Evolutionary conservation across 2,329 filamentous ascomycete genomes (phyloP), one percentile per base, ranked within the genome.

Genomic region (Diaporthe sp.): DNA sequence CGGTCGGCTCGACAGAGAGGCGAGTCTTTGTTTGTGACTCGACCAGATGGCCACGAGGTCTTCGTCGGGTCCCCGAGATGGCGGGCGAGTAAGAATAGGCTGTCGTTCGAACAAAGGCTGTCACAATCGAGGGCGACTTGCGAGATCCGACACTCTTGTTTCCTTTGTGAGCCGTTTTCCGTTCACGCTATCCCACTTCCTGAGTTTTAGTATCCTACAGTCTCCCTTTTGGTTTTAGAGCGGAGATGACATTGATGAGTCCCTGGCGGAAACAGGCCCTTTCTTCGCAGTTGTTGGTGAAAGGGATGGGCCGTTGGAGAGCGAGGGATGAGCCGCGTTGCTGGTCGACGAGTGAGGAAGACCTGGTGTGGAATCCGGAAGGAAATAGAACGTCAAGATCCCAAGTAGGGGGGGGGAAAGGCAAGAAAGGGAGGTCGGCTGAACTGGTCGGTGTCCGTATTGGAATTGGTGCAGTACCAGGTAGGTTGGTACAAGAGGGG

Each of bases 221-320:
- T 73, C 63, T 69, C 68, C 61, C 70, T 75, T 68, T 39, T 65
- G 51, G 25, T 53, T 66, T 75, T 68, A 73, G 30, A 70, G 39
- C 65, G 50, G 73, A 71, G 71, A 75, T 75, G 56, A 56, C 73
- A 75, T 73, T 55, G 73, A 70, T 55, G 47, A 44, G 30, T 73
- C 65, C 73, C 70, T 63, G 55, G 50, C 55, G 50, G 56, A 51
- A 44, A 47, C 17, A 39, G 50, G 13, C 35, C 63, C 70, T 59
- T 75, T 65, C 55, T 58, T 58, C 19, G 47, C 56, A 51, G 63
- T 42, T 22, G 44, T 32, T 65, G 63, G 50, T 70, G 55, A 56
- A 66, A 73, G 51, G 68, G 72, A 63, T 61, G 17, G 35, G 51
- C 27, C 17, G 70, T 30, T 63, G 39, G n/a, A 59, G 44, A 72